These are phyloP conservation scores for Myxozyma neotropica DNA, from an alignment of 805 yeast genomes.

Conservation along the genomic window DNA sequence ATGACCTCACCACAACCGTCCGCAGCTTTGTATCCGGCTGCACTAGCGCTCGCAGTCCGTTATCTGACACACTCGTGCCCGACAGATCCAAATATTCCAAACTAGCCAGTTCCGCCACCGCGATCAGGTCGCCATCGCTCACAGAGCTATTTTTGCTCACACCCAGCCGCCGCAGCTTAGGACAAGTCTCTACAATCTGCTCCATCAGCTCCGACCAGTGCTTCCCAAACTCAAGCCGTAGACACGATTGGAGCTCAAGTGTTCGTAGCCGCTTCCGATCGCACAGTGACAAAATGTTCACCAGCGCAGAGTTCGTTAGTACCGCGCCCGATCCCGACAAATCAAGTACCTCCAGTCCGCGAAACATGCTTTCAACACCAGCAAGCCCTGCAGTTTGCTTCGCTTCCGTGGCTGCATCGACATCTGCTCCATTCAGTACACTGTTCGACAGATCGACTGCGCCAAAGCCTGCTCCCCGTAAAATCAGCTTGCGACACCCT, in stretches of 20 bases:
- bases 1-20: conserved; percentile 13
- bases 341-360: conserved; percentile 21
- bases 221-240: conserved; percentile 20
- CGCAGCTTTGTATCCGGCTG: neutral
- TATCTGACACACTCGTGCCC: conserved; percentile 22
- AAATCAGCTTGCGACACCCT: conserved; percentile 16
- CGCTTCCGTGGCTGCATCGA: neutral
- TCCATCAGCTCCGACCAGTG: conserved; percentile 24
- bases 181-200: conserved; percentile 20
- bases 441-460: conserved; percentile 22
- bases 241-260: conserved; percentile 14
- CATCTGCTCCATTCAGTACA: conserved; percentile 17
- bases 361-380: conserved; percentile 13
- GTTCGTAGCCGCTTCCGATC: neutral
- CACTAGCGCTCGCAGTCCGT: conserved; percentile 14
- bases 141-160: conserved; percentile 25
- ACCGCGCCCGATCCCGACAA: conserved; percentile 23
- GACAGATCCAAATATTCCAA: conserved; percentile 18
- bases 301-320: conserved; percentile 15
- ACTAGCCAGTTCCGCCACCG: conserved; percentile 12
- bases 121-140: conserved; percentile 19
- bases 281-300: conserved; percentile 15
- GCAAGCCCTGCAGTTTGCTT: conserved; percentile 6
- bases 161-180: conserved; percentile 9
- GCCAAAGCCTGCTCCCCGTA: conserved; percentile 24